Base-by-base conservation (phyloP, 495 filamentous ascomycete species). In the Patellaria atrata region DNA sequence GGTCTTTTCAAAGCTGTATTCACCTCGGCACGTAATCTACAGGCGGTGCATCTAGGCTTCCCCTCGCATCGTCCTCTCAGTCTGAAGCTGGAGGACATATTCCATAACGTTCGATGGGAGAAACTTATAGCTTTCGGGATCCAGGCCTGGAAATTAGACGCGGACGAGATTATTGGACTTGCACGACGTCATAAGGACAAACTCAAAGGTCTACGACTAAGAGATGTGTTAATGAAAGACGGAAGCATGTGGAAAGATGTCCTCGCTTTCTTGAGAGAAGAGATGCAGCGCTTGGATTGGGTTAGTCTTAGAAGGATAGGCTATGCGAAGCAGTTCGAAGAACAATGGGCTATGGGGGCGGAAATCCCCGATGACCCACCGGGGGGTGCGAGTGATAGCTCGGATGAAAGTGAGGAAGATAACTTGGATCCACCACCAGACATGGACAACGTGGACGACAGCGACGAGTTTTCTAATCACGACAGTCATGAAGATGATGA, bases 41-140 rank as follows among this genome's bases (percentile, higher is more conserved):
- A 68, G 35, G 59, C 70, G n/a, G 61, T 82, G 19, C 74, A 79
- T 40, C 60, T 82, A 12, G 73, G 75, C 4, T 82, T 79, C 40
- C 68, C 67, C 3, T 57, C 64, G 14, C 61, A 67, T 26, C 40
- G 56, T 4, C 75, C 77, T 3, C 48, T 82, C 1, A 59, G 62
- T 34, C 48, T 78, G 11, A 49, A 54, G 17, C 61, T 78, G 0
- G 71, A 78, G 30, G 54, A 61, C 0, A 56, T 82, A 10, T 78
- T 82, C 47, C 75, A 80, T 40, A 45, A 64, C 29, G 57, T 77
- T 2, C 62, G 62, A 12, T 77, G 73, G 70, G 64, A 68, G 28
- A 65, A 65, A 3, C 60, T 81, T 1, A 60, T 68, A 22, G 71
- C 71, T 1, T 65, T 82, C 30, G 74, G 75, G 13, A 64, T 82